Conservation (phyloP, 192 early-diverging fungal species). For the Spizellomyces sp. region DNA sequence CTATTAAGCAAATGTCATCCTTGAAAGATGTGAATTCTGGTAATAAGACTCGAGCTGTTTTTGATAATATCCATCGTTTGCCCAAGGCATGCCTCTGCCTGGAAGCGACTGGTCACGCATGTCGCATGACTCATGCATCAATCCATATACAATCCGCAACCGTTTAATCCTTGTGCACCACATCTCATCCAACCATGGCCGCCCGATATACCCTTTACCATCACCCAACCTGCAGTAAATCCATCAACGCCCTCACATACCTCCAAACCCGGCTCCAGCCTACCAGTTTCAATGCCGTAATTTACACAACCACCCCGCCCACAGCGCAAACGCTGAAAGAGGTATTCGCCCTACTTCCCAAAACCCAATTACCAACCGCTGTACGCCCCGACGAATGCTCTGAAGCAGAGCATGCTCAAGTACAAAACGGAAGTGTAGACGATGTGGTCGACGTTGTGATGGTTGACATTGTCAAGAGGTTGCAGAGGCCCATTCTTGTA, state of each 20-base stretch:
- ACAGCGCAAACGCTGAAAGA: neutral
- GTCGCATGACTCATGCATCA: too few relatives aligned
- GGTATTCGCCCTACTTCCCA: neutral
- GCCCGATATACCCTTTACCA: constrained; percentile 3
- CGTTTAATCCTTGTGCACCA: too few relatives aligned
- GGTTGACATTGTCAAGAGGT: neutral
- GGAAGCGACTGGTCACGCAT: too few relatives aligned
- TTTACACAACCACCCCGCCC: constrained; percentile 1
- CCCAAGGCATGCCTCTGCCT: too few relatives aligned
- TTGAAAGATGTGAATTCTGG: too few relatives aligned
- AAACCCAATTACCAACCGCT: neutral
- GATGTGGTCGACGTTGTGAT: neutral
- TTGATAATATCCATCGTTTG: too few relatives aligned
- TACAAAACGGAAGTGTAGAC: neutral
- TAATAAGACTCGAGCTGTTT: too few relatives aligned
- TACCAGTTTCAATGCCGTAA: neutral
- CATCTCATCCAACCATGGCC: too few relatives aligned
- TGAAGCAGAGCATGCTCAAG: neutral
- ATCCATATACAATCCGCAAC: too few relatives aligned
- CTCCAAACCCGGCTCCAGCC: neutral
- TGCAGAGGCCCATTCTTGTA: constrained; percentile 2
- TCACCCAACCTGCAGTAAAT: constrained; percentile 1
- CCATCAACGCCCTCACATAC: neutral
- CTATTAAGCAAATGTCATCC: too few relatives aligned
- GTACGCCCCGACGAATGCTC: neutral